Conservation (phyloP, 2,329 filamentous ascomycete species). For the Scytalidium sp. region DNA sequence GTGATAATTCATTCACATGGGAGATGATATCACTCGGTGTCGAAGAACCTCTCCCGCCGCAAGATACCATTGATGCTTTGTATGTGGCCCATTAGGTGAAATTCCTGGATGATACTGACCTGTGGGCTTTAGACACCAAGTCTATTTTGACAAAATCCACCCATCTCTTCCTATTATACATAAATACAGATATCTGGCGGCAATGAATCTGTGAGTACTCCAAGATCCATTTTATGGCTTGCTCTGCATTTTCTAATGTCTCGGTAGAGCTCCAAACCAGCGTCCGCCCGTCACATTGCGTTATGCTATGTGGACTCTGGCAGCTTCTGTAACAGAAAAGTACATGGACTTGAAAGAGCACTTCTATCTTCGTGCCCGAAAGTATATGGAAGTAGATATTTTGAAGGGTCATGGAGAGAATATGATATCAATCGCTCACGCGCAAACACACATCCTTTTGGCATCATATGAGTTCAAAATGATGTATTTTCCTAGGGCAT, state of each 20-base stretch:
- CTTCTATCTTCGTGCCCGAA: conserved; percentile 86
- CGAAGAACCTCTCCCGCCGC: conserved; percentile 65
- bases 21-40: conserved; percentile 72
- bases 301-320: conserved; percentile 95
- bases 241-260: conserved; percentile 7
- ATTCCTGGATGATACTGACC: conserved; percentile 10
- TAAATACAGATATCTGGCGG: conserved; percentile 79
- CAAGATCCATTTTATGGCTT: conserved; percentile 7
- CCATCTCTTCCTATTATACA: conserved; percentile 86
- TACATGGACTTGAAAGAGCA: conserved; percentile 77
- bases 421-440: conserved; percentile 81
- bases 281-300: conserved; percentile 83
- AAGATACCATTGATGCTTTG: conserved; percentile 78
- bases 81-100: conserved; percentile 38
- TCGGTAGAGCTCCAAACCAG: conserved; percentile 66
- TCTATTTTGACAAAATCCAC: conserved; percentile 90
- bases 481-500: conserved; percentile 95
- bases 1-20: conserved; percentile 67
- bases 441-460: conserved; percentile 79
- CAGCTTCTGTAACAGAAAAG: conserved; percentile 81
- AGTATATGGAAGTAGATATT: conserved; percentile 86
- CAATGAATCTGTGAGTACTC: conserved; percentile 69
- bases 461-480: conserved; percentile 90
- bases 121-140: conserved; percentile 59
- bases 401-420: conserved; percentile 89